A percentile compares a stretch with the other conserved stretches of the same genome.
Conservation (phyloP, 2,329 filamentous ascomycete species). For the Exophiala phaeomuriformis region DNA sequence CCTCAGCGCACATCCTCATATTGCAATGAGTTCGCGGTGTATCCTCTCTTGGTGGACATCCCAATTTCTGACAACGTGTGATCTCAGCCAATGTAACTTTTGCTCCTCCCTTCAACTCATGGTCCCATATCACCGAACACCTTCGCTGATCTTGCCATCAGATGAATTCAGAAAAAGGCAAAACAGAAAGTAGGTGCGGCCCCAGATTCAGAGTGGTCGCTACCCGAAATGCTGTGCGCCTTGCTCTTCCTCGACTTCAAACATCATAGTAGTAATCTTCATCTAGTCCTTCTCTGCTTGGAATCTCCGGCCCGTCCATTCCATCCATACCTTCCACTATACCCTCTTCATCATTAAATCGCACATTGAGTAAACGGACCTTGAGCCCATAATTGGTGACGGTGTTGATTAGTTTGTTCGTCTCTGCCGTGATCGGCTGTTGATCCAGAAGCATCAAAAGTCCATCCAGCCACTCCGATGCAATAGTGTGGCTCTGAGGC, state of each 20-base stretch:
- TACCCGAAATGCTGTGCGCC: too few species aligned
- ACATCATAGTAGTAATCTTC: constrained; percentile 86
- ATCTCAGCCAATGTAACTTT: too few species aligned
- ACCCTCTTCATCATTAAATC: constrained; percentile 70
- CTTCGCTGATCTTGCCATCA: too few species aligned
- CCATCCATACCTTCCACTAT: constrained; percentile 51
- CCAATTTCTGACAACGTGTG: too few species aligned
- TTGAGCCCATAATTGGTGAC: constrained; percentile 88
- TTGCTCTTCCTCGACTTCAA: constrained; percentile 8
- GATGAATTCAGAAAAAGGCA: too few species aligned
- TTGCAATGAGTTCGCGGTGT: too few species aligned
- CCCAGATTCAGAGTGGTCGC: too few species aligned
- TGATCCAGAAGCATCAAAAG: constrained; percentile 92
- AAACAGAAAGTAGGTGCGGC: too few species aligned
- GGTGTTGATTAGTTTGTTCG: constrained; percentile 76
- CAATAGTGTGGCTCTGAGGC: constrained; percentile 70
- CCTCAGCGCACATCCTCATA: too few species aligned
- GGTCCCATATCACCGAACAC: too few species aligned
- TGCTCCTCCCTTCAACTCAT: too few species aligned
- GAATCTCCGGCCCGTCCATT: constrained; percentile 58
- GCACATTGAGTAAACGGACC: constrained; percentile 83
- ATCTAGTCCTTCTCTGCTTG: constrained; percentile 75
- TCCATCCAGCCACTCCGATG: constrained; percentile 95
- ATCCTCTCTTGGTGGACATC: too few species aligned
- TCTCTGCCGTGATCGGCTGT: constrained; percentile 93